phyloP scores from a whole-genome alignment of 2,329 filamentous ascomycete species.

The Scytalidium sp. region DNA sequence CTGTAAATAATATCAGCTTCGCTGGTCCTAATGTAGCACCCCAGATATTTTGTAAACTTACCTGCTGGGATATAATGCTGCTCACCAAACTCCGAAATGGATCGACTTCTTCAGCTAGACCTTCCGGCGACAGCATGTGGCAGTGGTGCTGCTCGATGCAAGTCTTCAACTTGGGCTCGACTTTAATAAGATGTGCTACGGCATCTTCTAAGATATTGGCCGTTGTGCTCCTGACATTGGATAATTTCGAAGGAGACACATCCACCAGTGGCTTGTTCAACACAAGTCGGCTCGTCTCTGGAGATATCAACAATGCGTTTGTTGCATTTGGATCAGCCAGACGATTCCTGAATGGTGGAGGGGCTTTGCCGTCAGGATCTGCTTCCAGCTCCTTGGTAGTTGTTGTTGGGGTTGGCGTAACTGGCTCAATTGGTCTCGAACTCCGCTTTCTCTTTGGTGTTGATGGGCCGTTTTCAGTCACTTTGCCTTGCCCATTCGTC shows the following conservation, averaged over 20 bases:
- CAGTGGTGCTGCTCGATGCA: constrained; percentile 76
- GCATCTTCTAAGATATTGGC: constrained; percentile 73
- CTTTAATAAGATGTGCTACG: constrained; percentile 66
- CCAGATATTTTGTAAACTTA: constrained; percentile 11
- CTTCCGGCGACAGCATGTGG: constrained; percentile 74
- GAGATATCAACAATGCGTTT: constrained; percentile 70
- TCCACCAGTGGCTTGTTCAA: constrained; percentile 46
- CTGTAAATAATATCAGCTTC: constrained; percentile 26
- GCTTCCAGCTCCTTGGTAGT: constrained; percentile 44
- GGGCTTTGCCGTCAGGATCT: constrained; percentile 33
- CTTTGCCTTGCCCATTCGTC: constrained; percentile 5
- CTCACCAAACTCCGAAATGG: constrained; percentile 81
- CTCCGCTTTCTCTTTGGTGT: constrained; percentile 25
- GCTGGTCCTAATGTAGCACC: no score
- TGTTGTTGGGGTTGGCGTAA: constrained; percentile 46
- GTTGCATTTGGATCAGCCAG: constrained; percentile 62
- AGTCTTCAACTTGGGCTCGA: constrained; percentile 69
- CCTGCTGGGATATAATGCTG: constrained; percentile 91
- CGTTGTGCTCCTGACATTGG: constrained; percentile 46
- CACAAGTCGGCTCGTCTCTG: constrained; percentile 63
- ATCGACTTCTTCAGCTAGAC: constrained; percentile 80
- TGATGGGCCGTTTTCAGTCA: constrained; percentile 13
- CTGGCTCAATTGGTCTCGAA: constrained; percentile 25
- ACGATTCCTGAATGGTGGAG: constrained; percentile 35
- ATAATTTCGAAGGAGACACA: constrained; percentile 54